These are phyloP conservation scores for Scedosporium minutisporum DNA, from an alignment of 2,329 filamentous ascomycete genomes.

Conservation along the genomic window DNA sequence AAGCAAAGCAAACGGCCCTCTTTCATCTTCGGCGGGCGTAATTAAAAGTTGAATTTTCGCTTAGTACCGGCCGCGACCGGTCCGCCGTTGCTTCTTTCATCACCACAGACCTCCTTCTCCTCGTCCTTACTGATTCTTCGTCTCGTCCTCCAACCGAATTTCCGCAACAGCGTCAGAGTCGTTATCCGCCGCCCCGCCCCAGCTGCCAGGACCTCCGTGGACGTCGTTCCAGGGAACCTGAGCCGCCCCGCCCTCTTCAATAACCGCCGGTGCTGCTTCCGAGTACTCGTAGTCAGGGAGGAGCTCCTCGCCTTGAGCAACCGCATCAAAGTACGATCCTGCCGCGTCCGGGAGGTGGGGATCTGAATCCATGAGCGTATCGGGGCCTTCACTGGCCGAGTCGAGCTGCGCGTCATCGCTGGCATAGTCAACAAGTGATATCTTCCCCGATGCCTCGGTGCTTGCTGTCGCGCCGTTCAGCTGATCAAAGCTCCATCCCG, in stretches of 20 bases:
- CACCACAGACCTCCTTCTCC: neutral
- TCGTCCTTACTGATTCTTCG: conserved; percentile 1
- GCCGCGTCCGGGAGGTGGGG: conserved; percentile 9
- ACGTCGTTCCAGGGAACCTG: conserved; percentile 4
- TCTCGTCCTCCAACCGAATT: conserved; percentile 9
- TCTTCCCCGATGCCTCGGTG: conserved; percentile 20
- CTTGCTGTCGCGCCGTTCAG: conserved; percentile 15
- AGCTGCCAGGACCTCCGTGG: neutral
- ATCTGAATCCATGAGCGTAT: conserved; percentile 9
- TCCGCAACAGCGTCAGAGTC: conserved; percentile 8
- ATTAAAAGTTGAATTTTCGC: neutral
- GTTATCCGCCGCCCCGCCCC: neutral
- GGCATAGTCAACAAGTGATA: conserved; percentile 23
- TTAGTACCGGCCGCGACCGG: neutral
- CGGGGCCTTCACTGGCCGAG: conserved; percentile 24
- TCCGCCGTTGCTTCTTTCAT: neutral
- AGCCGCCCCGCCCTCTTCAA: neutral
- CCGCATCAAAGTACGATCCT: conserved; percentile 9
- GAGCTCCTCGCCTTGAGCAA: conserved; percentile 8
- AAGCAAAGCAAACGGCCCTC: no score
- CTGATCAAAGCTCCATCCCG: conserved; percentile 37
- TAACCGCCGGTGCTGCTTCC: conserved; percentile 4
- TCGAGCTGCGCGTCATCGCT: conserved; percentile 35
- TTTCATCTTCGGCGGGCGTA: no score
- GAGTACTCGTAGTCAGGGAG: conserved; percentile 8